These are phyloP conservation scores for Termitomyces sp. DNA, from an alignment of 768 basidiomycete genomes.

Conservation along the genomic window DNA sequence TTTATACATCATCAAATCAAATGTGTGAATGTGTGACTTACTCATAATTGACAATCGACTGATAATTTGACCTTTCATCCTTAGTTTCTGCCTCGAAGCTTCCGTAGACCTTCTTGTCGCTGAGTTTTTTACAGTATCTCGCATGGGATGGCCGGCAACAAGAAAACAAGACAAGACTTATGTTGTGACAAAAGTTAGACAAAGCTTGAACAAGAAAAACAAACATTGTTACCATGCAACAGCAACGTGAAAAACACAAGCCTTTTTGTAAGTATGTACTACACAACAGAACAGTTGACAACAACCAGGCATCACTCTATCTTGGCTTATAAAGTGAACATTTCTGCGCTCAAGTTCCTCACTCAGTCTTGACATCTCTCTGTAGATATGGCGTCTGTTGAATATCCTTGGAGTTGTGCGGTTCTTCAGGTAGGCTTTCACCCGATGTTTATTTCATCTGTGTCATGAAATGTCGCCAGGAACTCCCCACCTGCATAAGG, in stretches of 20 bases:
- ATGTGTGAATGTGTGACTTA: no score
- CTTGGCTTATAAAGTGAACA: neutral
- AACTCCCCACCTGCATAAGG: neutral
- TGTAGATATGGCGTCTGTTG: neutral
- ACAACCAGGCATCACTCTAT: neutral
- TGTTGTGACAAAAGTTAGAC: no score
- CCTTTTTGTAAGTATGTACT: neutral
- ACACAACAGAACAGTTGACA: neutral
- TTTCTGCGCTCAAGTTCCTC: neutral
- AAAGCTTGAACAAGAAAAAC: no score
- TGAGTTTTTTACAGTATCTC: no score
- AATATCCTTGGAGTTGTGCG: neutral
- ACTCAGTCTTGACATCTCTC: neutral
- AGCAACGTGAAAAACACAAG: neutral
- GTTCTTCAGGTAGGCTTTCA: neutral
- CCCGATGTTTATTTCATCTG: neutral
- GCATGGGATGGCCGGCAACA: no score
- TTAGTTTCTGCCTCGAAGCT: no score
- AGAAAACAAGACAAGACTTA: no score
- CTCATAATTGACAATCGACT: no score
- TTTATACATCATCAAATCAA: no score
- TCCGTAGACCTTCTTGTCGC: no score
- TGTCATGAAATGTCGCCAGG: neutral
- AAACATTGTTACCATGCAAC: no score
- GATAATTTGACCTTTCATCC: no score